Evolutionary conservation across 2,329 filamentous ascomycete genomes (phyloP).

Genomic region (Didymella lethalis): DNA sequence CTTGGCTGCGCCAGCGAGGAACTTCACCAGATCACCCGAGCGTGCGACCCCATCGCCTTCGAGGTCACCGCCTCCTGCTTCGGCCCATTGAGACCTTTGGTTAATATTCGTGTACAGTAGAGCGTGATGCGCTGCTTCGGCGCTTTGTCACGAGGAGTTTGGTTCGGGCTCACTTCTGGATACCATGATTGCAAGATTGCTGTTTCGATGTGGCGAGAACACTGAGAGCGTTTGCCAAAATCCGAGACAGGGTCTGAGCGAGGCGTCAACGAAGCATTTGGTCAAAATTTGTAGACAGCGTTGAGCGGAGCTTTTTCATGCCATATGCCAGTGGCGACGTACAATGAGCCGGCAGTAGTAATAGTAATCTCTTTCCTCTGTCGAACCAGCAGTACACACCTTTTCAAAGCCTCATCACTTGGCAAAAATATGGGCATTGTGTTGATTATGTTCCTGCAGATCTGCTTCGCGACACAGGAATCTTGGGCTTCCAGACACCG

Average conservation of each 20-base stretch:
- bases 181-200: slow-evolving; percentile 13
- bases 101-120: slow-evolving; percentile 1
- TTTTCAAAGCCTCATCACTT: neutral
- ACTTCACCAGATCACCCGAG: slow-evolving; percentile 13
- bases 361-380: slow-evolving; percentile 20
- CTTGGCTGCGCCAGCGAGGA: slow-evolving; percentile 17
- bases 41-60: slow-evolving; percentile 17
- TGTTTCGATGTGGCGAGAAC: slow-evolving; percentile 1
- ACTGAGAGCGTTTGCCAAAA: neutral
- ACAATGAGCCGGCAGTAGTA: slow-evolving; percentile 14
- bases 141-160: slow-evolving; percentile 6
- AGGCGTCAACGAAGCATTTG: neutral
- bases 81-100: slow-evolving; percentile 9
- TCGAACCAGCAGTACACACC: neutral
- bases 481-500: neutral
- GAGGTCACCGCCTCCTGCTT: neutral
- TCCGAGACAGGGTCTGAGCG: neutral
- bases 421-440: too few relatives aligned
- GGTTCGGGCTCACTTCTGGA: slow-evolving; percentile 14
- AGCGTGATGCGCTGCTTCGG: slow-evolving; percentile 2
- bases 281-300: neutral
- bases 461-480: neutral
- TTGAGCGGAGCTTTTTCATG: neutral
- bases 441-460: neutral
- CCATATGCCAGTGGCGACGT: neutral